phyloP scores from a whole-genome alignment of 495 filamentous ascomycete species.

The Neurospora terricola region DNA sequence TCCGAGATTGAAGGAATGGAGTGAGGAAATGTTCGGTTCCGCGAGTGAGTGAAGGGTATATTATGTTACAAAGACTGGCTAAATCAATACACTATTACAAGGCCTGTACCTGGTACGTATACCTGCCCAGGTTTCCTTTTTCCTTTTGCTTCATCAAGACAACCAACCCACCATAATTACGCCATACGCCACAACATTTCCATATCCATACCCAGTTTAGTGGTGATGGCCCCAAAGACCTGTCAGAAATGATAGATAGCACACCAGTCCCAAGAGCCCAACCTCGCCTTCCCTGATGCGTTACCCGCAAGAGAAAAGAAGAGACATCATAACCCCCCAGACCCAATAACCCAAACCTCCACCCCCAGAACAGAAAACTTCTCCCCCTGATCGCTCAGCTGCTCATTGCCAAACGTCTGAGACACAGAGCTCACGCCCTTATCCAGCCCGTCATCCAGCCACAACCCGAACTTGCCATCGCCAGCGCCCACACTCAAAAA shows the following conservation, averaged over 20 bases:
- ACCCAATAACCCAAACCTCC: conserved; percentile 77
- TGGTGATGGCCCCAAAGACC: neutral
- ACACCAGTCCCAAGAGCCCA: neutral
- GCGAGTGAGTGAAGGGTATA: neutral
- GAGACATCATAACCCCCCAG: neutral
- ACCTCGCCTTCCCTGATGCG: neutral
- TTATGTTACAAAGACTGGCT: neutral
- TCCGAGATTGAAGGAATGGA: neutral
- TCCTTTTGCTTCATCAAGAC: neutral
- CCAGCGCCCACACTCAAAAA: conserved; percentile 79
- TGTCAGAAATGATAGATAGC: neutral
- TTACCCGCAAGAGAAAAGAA: neutral
- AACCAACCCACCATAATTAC: neutral
- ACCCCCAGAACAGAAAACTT: conserved; percentile 91
- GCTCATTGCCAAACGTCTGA: conserved; percentile 91
- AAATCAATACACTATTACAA: neutral
- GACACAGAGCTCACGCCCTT: conserved; percentile 71
- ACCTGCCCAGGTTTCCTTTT: neutral
- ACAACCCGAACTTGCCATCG: conserved; percentile 85
- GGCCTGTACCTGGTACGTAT: neutral
- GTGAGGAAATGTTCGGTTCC: neutral
- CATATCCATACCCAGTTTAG: neutral
- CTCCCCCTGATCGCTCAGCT: conserved; percentile 83
- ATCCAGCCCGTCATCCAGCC: conserved; percentile 84
- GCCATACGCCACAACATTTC: neutral